Evolutionary conservation across 495 filamentous ascomycete genomes (phyloP).

Genomic region (Talaromyces borbonicus): DNA sequence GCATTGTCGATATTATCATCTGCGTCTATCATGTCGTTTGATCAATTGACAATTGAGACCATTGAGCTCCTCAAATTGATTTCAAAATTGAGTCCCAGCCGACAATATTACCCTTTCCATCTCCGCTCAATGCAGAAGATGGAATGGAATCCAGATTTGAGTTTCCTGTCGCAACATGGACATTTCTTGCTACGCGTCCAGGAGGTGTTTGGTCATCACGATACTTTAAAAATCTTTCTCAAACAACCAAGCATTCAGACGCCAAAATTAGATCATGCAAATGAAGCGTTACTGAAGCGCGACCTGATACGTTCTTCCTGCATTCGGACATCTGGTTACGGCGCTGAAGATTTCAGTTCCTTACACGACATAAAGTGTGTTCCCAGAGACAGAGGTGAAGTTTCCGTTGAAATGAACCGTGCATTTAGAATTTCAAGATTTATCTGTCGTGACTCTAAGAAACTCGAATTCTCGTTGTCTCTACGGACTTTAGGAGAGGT

Average conservation of each 20-base stretch:
- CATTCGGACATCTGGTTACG: constrained; percentile 42
- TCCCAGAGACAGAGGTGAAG: background rate
- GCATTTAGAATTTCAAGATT: background rate
- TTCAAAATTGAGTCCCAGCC: background rate
- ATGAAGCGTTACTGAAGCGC: constrained; percentile 24
- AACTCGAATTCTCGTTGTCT: background rate
- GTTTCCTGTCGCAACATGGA: constrained; percentile 41
- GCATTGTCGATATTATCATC: constrained; percentile 1
- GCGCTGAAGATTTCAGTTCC: constrained; percentile 36
- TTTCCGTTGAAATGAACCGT: background rate
- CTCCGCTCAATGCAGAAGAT: background rate
- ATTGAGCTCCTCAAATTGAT: background rate
- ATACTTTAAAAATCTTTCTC: constrained; percentile 12
- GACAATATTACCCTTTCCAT: background rate
- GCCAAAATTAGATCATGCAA: background rate
- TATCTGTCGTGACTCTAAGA: background rate
- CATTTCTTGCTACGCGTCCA: constrained; percentile 30
- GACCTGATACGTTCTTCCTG: constrained; percentile 36
- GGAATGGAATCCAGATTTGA: constrained; percentile 18
- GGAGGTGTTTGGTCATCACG: constrained; percentile 30
- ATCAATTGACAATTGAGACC: background rate
- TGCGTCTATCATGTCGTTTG: background rate
- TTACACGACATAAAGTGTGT: constrained; percentile 25
- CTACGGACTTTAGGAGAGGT: background rate
- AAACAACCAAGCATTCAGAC: background rate